phyloP scores from a whole-genome alignment of 2,329 filamentous ascomycete genomes.

The Monosporascus sp. region DNA sequence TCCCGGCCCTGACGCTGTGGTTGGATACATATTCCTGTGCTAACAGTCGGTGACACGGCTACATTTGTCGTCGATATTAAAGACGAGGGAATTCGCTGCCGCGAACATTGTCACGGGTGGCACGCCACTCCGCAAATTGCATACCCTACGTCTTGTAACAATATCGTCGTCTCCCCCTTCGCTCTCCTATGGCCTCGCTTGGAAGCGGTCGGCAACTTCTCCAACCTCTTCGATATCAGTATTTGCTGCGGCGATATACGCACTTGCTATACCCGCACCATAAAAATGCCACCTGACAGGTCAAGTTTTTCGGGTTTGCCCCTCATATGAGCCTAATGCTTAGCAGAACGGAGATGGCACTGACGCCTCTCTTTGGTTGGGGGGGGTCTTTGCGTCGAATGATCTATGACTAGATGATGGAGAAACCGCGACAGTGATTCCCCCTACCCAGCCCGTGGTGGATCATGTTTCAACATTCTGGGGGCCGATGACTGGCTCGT shows the following conservation, averaged over 20 bases:
- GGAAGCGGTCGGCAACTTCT: background rate
- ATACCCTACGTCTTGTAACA: background rate
- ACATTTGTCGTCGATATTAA: conserved; percentile 19
- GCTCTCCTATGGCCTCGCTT: background rate
- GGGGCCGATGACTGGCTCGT: background rate
- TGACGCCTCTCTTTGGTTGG: background rate
- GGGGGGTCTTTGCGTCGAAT: background rate
- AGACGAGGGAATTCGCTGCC: background rate
- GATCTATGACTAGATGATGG: background rate
- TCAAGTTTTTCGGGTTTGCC: background rate
- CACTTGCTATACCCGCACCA: background rate
- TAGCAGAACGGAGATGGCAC: background rate
- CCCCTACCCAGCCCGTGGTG: background rate
- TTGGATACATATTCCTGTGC: background rate
- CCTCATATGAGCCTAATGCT: background rate
- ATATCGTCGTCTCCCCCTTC: background rate
- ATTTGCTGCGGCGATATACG: background rate
- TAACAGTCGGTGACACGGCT: conserved; percentile 2
- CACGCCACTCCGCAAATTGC: background rate
- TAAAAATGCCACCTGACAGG: background rate
- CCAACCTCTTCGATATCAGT: background rate
- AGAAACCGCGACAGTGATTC: background rate
- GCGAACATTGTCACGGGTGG: background rate
- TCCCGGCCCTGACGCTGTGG: too few relatives aligned
- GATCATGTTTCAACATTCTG: background rate